These are phyloP conservation scores for Juglanconis oblonga DNA, from an alignment of 2,329 filamentous ascomycete species.

Conservation along the genomic window DNA sequence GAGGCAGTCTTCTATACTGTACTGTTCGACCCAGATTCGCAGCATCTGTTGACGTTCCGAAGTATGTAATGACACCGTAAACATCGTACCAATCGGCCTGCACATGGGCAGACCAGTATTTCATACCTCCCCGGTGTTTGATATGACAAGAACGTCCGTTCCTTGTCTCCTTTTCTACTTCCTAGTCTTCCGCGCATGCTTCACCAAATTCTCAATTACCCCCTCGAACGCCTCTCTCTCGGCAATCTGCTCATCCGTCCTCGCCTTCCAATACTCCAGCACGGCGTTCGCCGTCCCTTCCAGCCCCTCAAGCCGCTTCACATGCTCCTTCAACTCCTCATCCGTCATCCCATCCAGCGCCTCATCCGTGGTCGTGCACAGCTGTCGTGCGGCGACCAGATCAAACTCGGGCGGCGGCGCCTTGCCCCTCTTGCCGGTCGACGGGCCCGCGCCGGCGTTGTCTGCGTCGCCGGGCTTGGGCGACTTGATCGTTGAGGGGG, in stretches of 20 bases:
- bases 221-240: slow-evolving; percentile 94
- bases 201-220: slow-evolving; percentile 94
- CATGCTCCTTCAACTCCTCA: slow-evolving; percentile 69
- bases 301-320: slow-evolving; percentile 65
- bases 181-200: slow-evolving; percentile 80
- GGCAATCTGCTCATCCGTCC: slow-evolving; percentile 80
- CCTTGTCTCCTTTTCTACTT: slow-evolving; percentile 46
- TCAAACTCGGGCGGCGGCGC: slow-evolving; percentile 74
- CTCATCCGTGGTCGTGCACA: slow-evolving; percentile 82
- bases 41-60: too few relatives aligned
- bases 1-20: too few relatives aligned
- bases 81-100: neutral
- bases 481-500: slow-evolving; percentile 24
- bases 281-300: slow-evolving; percentile 71
- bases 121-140: neutral
- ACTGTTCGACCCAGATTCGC: too few relatives aligned
- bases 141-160: neutral
- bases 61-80: neutral
- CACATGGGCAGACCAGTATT: neutral
- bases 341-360: slow-evolving; percentile 78
- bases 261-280: slow-evolving; percentile 83
- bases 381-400: slow-evolving; percentile 70
- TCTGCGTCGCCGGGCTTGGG: slow-evolving; percentile 45
- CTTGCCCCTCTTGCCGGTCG: slow-evolving; percentile 37
- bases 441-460: slow-evolving; percentile 45